Percentiles rank a stretch among this genome's conserved stretches.
Conservation (phyloP, 768 basidiomycete genomes). For the Amanita exitialis region DNA sequence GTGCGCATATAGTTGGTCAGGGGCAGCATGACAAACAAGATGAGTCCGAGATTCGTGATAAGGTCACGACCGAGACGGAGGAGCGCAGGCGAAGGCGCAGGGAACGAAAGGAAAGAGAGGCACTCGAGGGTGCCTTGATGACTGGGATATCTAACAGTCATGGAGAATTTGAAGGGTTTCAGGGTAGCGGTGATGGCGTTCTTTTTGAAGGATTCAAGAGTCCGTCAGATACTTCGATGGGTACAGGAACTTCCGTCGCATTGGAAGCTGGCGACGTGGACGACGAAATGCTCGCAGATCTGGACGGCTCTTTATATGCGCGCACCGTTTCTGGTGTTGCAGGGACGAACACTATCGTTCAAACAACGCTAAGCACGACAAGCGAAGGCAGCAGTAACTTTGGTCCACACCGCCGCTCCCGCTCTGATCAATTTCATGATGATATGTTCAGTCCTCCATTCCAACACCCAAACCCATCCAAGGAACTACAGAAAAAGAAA, state of each 20-base stretch:
- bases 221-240: not conserved
- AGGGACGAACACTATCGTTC: not conserved
- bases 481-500: not conserved
- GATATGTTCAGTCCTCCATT: not conserved
- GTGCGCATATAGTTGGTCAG: not conserved
- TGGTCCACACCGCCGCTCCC: not conserved
- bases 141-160: not conserved
- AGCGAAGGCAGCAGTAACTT: not conserved
- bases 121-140: not conserved
- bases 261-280: not conserved
- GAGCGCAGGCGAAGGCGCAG: not conserved
- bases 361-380: not conserved
- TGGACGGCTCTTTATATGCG: not conserved
- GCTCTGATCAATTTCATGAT: not conserved
- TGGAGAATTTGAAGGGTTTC: slow-evolving; percentile 4
- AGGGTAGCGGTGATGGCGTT: slow-evolving; percentile 2
- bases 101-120: not conserved
- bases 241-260: not conserved
- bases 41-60: not conserved
- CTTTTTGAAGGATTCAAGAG: not conserved
- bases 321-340: not conserved
- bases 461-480: not conserved
- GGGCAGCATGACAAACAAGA: not conserved
- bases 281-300: not conserved
- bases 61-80: not conserved